Percentiles rank a stretch among this genome's conserved stretches.
Conservation (phyloP, 1,139 yeast genomes). For the Candida pseudoviswanathii region DNA sequence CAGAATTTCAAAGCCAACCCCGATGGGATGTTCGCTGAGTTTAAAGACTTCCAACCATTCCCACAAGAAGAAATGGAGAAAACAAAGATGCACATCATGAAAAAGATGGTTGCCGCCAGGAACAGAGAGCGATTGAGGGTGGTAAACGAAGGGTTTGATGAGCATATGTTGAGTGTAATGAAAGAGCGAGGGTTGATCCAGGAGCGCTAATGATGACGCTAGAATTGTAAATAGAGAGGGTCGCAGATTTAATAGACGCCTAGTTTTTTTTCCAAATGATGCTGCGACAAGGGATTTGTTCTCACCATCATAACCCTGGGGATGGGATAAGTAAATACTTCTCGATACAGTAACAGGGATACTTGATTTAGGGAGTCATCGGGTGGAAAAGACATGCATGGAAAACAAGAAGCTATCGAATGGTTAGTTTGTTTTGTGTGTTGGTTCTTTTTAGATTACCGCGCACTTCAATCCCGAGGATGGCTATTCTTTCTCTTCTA, state of each 20-base stretch:
- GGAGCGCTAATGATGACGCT: background rate
- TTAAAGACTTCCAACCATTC: constrained; percentile 5
- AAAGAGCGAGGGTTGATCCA: constrained; percentile 17
- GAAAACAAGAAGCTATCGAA: no score
- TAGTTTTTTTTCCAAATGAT: background rate
- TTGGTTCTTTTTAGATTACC: no score
- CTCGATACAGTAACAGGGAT: background rate
- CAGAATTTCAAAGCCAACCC: background rate
- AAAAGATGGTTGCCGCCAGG: constrained; percentile 12
- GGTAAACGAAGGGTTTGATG: constrained; percentile 22
- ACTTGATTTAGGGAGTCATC: background rate
- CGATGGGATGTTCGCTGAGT: background rate
- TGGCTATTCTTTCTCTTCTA: background rate
- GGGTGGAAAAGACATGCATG: background rate
- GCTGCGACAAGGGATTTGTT: background rate
- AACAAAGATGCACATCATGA: constrained; percentile 6
- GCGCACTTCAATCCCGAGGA: no score
- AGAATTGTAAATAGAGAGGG: background rate
- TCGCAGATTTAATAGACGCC: background rate
- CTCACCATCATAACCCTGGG: background rate
- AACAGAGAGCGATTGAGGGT: constrained; percentile 17
- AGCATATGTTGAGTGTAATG: constrained; percentile 21
- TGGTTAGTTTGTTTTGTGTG: no score
- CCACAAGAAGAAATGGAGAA: constrained; percentile 1
- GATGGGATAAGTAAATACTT: background rate